Conservation (phyloP, 768 basidiomycete species). For the Termitomyces sp. region DNA sequence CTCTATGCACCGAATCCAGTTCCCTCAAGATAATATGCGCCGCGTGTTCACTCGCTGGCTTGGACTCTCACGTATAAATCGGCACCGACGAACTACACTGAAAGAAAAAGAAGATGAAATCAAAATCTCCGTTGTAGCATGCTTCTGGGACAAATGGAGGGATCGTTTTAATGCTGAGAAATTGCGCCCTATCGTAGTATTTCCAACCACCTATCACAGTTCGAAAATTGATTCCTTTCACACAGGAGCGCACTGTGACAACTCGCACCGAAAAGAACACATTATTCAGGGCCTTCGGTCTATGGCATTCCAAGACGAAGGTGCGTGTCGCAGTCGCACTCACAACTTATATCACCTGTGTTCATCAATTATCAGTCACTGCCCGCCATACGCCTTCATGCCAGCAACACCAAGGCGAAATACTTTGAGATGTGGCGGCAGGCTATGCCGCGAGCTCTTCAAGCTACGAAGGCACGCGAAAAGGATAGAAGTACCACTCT, state of each 20-base stretch:
- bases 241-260: slow-evolving; percentile 56
- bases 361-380: slow-evolving; percentile 44
- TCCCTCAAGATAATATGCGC: slow-evolving; percentile 52
- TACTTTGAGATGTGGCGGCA: slow-evolving; percentile 65
- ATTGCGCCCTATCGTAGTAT: slow-evolving; percentile 59
- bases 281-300: slow-evolving; percentile 61
- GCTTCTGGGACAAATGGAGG: slow-evolving; percentile 77
- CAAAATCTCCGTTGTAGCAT: slow-evolving; percentile 41
- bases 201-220: background rate
- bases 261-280: slow-evolving; percentile 54
- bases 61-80: slow-evolving; percentile 48
- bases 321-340: slow-evolving; percentile 32
- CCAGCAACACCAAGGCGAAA: slow-evolving; percentile 51
- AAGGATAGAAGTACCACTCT: slow-evolving; percentile 48
- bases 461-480: slow-evolving; percentile 63
- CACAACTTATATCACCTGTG: background rate
- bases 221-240: slow-evolving; percentile 1
- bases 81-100: slow-evolving; percentile 56
- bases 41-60: slow-evolving; percentile 72
- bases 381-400: slow-evolving; percentile 75
- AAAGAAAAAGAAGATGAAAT: slow-evolving; percentile 61
- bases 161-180: slow-evolving; percentile 63
- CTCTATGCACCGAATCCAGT: background rate
- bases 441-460: slow-evolving; percentile 65
- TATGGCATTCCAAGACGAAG: slow-evolving; percentile 73